Percentiles rank a stretch among this genome's conserved stretches.
Conservation (phyloP, 169 alveolate genomes). For the Amoebophrya sp. region DNA sequence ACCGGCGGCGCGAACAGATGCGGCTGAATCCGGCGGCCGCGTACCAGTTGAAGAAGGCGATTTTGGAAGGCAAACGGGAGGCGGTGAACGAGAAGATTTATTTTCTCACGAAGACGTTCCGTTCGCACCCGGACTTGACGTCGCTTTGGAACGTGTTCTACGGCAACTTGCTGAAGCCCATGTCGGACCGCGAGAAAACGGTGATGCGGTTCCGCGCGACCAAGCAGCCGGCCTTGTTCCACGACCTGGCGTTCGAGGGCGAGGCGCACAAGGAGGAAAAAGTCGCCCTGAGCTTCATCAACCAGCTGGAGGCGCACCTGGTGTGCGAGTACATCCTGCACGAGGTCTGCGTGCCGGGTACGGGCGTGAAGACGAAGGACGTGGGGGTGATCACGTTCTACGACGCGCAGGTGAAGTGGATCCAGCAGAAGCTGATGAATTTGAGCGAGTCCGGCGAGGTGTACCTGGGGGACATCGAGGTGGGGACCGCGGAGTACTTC, state of each 20-base stretch:
- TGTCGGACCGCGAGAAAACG: not conserved
- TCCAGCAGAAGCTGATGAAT: not conserved
- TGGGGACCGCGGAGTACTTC: not conserved
- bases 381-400: not conserved
- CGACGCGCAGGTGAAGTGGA: not conserved
- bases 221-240: not conserved
- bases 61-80: too few species aligned
- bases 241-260: not conserved
- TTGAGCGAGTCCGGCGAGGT: not conserved
- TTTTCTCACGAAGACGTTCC: not conserved
- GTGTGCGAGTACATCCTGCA: not conserved
- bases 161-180: not conserved
- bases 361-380: not conserved
- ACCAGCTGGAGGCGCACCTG: slow-evolving; percentile 1
- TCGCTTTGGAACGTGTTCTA: not conserved
- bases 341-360: too few species aligned
- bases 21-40: too few species aligned
- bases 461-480: not conserved
- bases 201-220: not conserved
- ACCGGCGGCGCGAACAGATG: too few species aligned
- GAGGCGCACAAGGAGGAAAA: not conserved
- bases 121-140: not conserved
- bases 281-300: not conserved
- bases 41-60: too few species aligned
- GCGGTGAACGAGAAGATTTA: not conserved